Evolutionary conservation across 2,329 filamentous ascomycete species (phyloP).

Genomic region (Mollisiaceae sp.): DNA sequence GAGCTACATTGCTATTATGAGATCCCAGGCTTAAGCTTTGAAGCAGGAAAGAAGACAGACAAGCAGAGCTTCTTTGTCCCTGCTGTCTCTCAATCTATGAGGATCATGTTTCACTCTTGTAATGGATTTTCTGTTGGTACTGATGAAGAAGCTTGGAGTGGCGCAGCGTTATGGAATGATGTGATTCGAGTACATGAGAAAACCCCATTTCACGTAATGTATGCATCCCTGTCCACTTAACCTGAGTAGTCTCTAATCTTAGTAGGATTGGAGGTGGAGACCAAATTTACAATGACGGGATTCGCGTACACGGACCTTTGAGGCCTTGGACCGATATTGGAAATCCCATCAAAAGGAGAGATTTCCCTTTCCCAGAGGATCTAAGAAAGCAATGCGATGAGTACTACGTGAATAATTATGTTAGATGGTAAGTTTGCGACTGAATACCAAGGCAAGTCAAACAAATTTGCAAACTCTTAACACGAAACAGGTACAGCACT

Average conservation of each 20-base stretch:
- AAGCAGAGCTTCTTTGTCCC: slow-evolving; percentile 84
- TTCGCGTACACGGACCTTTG: slow-evolving; percentile 83
- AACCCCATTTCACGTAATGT: slow-evolving; percentile 89
- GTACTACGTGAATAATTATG: slow-evolving; percentile 90
- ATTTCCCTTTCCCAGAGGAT: slow-evolving; percentile 76
- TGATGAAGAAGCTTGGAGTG: slow-evolving; percentile 84
- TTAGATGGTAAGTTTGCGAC: slow-evolving; percentile 62
- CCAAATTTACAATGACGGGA: slow-evolving; percentile 95
- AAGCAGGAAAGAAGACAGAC: slow-evolving; percentile 59
- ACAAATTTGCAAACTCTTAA: neutral
- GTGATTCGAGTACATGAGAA: slow-evolving; percentile 81
- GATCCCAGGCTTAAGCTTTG: slow-evolving; percentile 69
- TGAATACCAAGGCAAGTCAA: neutral
- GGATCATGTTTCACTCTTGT: slow-evolving; percentile 98
- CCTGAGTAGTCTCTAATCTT: slow-evolving; percentile 28
- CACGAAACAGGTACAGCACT: slow-evolving; percentile 63
- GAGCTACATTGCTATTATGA: slow-evolving; percentile 83
- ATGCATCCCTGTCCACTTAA: slow-evolving; percentile 48
- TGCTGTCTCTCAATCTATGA: slow-evolving; percentile 84
- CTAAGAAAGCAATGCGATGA: slow-evolving; percentile 85
- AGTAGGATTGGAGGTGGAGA: slow-evolving; percentile 86
- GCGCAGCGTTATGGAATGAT: slow-evolving; percentile 94
- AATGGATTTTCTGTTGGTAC: slow-evolving; percentile 94
- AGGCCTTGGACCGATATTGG: slow-evolving; percentile 81
- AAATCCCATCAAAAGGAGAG: slow-evolving; percentile 81